These are phyloP conservation scores for Stachybotrys chartarum DNA, from an alignment of 2,329 filamentous ascomycete species.

Conservation along the genomic window DNA sequence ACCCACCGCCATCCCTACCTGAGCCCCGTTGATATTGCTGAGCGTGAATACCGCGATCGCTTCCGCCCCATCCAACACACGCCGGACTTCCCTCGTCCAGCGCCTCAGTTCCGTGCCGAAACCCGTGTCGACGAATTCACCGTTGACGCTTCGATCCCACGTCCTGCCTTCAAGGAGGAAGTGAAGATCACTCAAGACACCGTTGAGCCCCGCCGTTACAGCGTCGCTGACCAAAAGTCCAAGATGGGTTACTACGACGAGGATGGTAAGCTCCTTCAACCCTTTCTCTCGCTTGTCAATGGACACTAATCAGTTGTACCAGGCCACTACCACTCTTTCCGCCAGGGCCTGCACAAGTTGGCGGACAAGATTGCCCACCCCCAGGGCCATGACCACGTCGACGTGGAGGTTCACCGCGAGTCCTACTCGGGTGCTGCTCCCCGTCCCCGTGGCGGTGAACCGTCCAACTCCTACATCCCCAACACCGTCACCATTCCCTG, in stretches of 20 bases:
- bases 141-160: conserved; percentile 29
- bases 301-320: conserved; percentile 9
- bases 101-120: conserved; percentile 16
- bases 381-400: conserved; percentile 40
- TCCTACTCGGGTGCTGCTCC: conserved; percentile 20
- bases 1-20: conserved; percentile 38
- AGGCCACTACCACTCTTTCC: conserved; percentile 56
- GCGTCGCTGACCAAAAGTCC: conserved; percentile 35
- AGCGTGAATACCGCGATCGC: conserved; percentile 59
- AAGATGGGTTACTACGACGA: conserved; percentile 64
- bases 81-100: conserved; percentile 20
- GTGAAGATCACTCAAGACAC: conserved; percentile 59
- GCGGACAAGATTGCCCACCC: conserved; percentile 47
- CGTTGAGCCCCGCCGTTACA: conserved; percentile 46
- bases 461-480: conserved; percentile 36
- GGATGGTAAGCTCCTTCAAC: conserved; percentile 37
- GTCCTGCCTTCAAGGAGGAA: conserved; percentile 46
- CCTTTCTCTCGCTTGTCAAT: background rate
- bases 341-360: conserved; percentile 48
- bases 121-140: conserved; percentile 25
- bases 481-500: conserved; percentile 97
- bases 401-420: conserved; percentile 34
- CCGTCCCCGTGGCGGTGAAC: conserved; percentile 17
- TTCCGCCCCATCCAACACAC: conserved; percentile 43
- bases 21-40: conserved; percentile 54